A percentile compares a stretch with the other conserved stretches of the same genome.
Conservation (phyloP, 208 protist genomes). For the Leishmania braziliensis region DNA sequence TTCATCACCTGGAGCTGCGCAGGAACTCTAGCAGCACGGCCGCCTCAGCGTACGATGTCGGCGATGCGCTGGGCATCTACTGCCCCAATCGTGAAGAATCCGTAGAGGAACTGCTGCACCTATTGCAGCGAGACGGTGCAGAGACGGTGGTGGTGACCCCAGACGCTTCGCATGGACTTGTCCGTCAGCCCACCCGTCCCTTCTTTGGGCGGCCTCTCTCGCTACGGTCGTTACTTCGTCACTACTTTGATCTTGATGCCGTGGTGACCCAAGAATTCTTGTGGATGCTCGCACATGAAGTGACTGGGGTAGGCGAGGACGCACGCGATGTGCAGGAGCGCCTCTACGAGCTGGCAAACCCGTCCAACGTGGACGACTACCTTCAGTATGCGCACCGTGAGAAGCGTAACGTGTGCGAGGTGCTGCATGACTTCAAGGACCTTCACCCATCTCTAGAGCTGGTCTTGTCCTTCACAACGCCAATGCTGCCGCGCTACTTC, state of each 20-base stretch:
- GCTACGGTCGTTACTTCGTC: constrained; percentile 47
- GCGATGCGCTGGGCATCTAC: constrained; percentile 85
- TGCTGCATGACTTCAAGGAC: constrained; percentile 78
- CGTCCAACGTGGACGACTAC: constrained; percentile 64
- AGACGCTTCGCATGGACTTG: constrained; percentile 48
- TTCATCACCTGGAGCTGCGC: constrained; percentile 63
- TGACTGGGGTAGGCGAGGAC: constrained; percentile 22
- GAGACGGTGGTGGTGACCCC: constrained; percentile 54
- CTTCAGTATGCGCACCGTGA: constrained; percentile 82
- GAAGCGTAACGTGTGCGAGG: constrained; percentile 88
- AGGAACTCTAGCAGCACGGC: not conserved
- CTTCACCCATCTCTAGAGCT: constrained; percentile 56
- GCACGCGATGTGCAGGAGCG: constrained; percentile 53
- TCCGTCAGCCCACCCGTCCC: constrained; percentile 41
- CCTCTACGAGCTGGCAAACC: constrained; percentile 71
- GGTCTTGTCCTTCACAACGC: constrained; percentile 59
- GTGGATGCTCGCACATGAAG: constrained; percentile 74
- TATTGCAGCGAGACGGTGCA: constrained; percentile 38
- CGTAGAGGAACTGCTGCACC: constrained; percentile 59
- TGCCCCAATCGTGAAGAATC: constrained; percentile 50
- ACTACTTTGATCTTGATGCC: constrained; percentile 86
- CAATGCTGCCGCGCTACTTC: constrained; percentile 82
- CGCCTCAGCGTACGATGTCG: constrained; percentile 53
- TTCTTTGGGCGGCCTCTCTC: constrained; percentile 63
- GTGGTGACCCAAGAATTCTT: constrained; percentile 74